phyloP scores from a whole-genome alignment of 2,329 filamentous ascomycete species.

The Ophiocordyceps camponoti-saundersi region DNA sequence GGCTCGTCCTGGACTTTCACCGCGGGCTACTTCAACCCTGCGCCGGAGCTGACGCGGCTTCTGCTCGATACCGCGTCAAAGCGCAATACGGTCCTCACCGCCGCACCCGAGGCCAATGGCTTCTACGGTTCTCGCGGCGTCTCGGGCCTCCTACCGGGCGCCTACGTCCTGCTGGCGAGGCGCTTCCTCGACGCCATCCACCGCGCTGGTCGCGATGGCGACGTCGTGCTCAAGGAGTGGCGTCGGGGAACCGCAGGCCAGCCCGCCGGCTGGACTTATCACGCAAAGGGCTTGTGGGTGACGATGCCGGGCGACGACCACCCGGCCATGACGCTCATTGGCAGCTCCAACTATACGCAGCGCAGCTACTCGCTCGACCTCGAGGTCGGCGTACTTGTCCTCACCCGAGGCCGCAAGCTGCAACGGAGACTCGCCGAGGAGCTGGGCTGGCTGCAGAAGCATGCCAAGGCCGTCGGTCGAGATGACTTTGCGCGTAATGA shows the following conservation, averaged over 20 bases:
- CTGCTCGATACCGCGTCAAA: conserved; percentile 56
- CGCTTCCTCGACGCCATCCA: conserved; percentile 54
- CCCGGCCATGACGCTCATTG: conserved; percentile 68
- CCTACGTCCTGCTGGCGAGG: conserved; percentile 76
- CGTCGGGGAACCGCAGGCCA: conserved; percentile 63
- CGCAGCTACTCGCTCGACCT: conserved; percentile 84
- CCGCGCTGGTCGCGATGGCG: conserved; percentile 26
- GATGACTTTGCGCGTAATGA: conserved; percentile 72
- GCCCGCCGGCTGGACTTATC: conserved; percentile 86
- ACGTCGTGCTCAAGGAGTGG: conserved; percentile 76
- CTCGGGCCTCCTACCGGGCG: conserved; percentile 76
- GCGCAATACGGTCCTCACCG: conserved; percentile 73
- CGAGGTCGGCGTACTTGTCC: conserved; percentile 72
- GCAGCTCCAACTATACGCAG: conserved; percentile 91
- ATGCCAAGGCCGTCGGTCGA: conserved; percentile 50
- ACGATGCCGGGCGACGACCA: conserved; percentile 48
- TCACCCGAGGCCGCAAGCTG: conserved; percentile 60
- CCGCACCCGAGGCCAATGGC: conserved; percentile 84
- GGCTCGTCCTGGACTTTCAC: conserved; percentile 87
- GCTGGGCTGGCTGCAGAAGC: conserved; percentile 60
- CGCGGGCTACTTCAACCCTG: conserved; percentile 96
- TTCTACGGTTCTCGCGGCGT: conserved; percentile 83
- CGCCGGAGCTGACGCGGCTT: conserved; percentile 62
- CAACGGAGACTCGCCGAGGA: conserved; percentile 63
- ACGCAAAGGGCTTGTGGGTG: conserved; percentile 91